phyloP scores from a whole-genome alignment of 139 green algal species.

The Chlorella vulgaris region DNA sequence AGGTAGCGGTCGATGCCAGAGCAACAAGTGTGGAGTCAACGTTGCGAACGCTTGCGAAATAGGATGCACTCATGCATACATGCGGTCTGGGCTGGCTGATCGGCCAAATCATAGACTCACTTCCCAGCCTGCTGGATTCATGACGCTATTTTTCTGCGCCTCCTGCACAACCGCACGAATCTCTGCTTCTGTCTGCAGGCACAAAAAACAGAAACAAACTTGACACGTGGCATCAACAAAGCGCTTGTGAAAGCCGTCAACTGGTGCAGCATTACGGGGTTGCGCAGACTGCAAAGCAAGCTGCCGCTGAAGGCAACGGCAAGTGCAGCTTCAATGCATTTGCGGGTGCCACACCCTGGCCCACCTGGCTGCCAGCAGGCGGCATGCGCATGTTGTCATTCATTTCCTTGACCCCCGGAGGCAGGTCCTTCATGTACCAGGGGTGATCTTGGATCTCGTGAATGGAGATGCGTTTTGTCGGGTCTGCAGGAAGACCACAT shows the following conservation, averaged over 20 bases:
- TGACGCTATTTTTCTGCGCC: slow-evolving; percentile 31
- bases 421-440: slow-evolving; percentile 93
- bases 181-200: slow-evolving; percentile 44
- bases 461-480: slow-evolving; percentile 75
- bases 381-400: slow-evolving; percentile 67
- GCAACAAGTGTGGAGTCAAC: not conserved
- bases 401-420: slow-evolving; percentile 83
- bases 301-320: no score
- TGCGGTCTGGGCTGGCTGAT: not conserved
- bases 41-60: no score
- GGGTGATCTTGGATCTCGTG: slow-evolving; percentile 73
- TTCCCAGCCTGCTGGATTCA: slow-evolving; percentile 23
- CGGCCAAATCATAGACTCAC: not conserved
- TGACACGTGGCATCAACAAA: no score
- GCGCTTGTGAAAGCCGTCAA: no score
- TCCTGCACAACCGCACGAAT: slow-evolving; percentile 35
- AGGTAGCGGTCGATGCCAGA: not conserved
- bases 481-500: no score
- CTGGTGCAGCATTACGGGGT: no score
- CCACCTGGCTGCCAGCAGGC: slow-evolving; percentile 36
- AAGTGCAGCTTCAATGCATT: no score
- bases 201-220: no score
- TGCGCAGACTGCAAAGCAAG: not conserved
- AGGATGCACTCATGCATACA: not conserved
- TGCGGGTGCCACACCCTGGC: not conserved